phyloP scores from a whole-genome alignment of 2,329 filamentous ascomycete species.

The Onygenales sp. region DNA sequence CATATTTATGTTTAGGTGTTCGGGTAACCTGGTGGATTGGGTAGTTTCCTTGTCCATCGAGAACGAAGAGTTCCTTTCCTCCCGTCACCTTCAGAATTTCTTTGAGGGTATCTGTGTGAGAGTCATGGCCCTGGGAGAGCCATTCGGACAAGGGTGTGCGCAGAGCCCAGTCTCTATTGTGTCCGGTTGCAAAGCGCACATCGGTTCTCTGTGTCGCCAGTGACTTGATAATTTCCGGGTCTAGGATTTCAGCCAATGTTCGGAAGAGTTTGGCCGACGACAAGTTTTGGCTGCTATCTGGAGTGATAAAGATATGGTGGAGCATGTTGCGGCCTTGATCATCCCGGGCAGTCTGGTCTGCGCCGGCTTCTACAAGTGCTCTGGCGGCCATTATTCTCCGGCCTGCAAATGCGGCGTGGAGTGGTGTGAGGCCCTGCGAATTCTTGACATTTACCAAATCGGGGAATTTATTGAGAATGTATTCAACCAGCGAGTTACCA shows the following conservation, averaged over 20 bases:
- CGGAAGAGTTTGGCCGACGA: neutral
- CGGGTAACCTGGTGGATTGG: conserved; percentile 31
- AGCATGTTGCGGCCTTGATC: conserved; percentile 56
- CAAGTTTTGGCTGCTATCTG: neutral
- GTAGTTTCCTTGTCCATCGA: conserved; percentile 36
- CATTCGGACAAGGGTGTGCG: conserved; percentile 7
- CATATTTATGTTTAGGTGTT: conserved; percentile 47
- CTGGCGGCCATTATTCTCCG: conserved; percentile 31
- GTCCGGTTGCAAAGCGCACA: neutral
- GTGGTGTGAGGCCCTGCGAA: conserved; percentile 45
- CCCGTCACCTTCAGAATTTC: conserved; percentile 46
- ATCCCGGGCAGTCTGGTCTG: conserved; percentile 59
- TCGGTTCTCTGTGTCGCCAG: conserved; percentile 8
- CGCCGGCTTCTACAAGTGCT: conserved; percentile 57
- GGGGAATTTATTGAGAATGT: conserved; percentile 55
- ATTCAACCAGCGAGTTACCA: conserved; percentile 44
- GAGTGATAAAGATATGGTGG: conserved; percentile 43
- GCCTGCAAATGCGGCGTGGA: conserved; percentile 56
- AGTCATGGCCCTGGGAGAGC: conserved; percentile 10
- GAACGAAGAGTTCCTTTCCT: conserved; percentile 33
- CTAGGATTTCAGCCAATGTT: neutral
- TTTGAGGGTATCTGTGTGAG: conserved; percentile 36
- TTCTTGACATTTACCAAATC: conserved; percentile 52
- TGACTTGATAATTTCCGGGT: conserved; percentile 4
- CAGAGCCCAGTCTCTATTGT: neutral